Evolutionary conservation across 2,329 filamentous ascomycete genomes (phyloP), one percentile per base, ranked within the genome.

Genomic region (Chrysoporthe austroafricana): DNA sequence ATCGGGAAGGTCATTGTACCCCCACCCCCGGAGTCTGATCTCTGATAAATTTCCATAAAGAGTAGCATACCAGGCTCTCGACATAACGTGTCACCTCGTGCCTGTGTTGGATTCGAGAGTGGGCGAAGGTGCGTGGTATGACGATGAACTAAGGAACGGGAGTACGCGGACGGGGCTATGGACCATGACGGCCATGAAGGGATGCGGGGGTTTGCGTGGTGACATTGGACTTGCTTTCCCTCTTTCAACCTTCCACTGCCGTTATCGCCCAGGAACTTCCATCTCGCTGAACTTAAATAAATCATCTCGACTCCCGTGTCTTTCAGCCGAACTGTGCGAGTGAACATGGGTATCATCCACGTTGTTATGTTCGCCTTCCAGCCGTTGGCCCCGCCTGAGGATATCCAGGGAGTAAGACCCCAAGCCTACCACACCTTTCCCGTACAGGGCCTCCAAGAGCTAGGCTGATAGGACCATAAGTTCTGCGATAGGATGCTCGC

Each of bases 361-460:
- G 84, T 92, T 62, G 89, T 92, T 3, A 80, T 91, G 36, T 90
- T 92, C 73, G 82, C 87, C 69, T 91, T 91, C 80, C 89, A 89
- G 73, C 76, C 85, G 0, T 79, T 79, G 0, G 76, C 81, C 1
- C 79, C 80, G 1, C 72, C 80, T 0, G 82, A 83, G 18, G 80
- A 85, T 43, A 79, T 91, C 8, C 79, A 86, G 71, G 83, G 86
- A 72, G 90, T 90, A 78, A 58, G 83, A 78, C 43, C 57, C 26
- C 5, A 52, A 34, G 3, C 34, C 44, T 68, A 66, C 26, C 42
- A 18, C 26, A 5, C 5, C 2, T 6, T 54, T 4, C 46, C 14
- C n/a, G 3, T 21, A 7, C 18, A 18, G 46, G 5, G 7, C n/a
- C 5, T 26, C 50, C 7, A 34, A 44, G 36, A 39, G 16, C 4